Base-by-base conservation (phyloP, 306 rosid genomes). In the Styphnolobium japonicum region DNA sequence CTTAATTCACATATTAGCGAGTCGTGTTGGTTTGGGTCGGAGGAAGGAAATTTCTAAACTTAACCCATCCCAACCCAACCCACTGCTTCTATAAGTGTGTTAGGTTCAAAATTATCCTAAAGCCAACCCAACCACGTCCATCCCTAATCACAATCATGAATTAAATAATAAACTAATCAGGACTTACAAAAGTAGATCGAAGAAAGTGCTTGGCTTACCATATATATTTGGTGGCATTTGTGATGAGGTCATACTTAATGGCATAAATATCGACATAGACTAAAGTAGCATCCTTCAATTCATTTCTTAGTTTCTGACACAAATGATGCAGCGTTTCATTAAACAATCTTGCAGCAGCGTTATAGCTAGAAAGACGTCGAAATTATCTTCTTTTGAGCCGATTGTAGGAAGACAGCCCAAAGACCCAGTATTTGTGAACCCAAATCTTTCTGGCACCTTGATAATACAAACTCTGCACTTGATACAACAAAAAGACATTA, bases 361-460 rank as follows among this genome's bases (percentile, higher is more conserved):
- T 95, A 71, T 88, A 92, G 65, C 67, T 82, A 15, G 94, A 86
- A 63, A 95, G 86, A 45, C 98, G 92, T 71, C 98, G 96, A 29
- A 56, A 40, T 62, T 83, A 77, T 89, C 61, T 89, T 81, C 58
- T 55, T 80, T 36, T 74, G 80, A 63, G 85, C 83, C 52, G 83
- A 91, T 67, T 23, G 91, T 97, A 79, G 98, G 98, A 48, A 95
- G 94, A 83, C 98, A 95, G 31, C 98, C 98, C 51, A 91, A 73
- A 5, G 98, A 98, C 19, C 98, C 98, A 0, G 98, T 92, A 81
- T 92, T n/a, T 95, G 85, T 95, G 98, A 64, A 95, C 46, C 98
- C 98, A 95, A 82, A 95, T 92, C 51, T 95, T 95, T 82, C 98
- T 86, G 57, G 91, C 98, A 36, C 98, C 98, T 74, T 82, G 73